Evolutionary conservation across 352 stramenopile species (phyloP), one percentile per base, ranked within the genome.

Genomic region (Globisporangium takayamanum): DNA sequence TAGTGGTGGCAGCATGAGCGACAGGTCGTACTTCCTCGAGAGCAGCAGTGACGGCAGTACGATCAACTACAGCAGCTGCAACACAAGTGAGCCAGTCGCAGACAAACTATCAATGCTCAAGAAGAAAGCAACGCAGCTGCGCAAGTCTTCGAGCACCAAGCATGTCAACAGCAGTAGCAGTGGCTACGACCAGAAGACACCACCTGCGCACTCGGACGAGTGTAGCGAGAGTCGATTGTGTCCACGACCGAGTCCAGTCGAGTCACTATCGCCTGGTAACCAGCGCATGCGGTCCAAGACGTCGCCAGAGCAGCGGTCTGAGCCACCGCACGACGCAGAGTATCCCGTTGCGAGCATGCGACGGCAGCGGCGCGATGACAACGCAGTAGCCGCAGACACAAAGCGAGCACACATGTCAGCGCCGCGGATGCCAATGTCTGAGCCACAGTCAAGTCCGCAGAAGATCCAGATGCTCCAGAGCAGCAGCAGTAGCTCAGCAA

Each of bases 91-190:
- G 30, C 41, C 57, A 5, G 53, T 50, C 37, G 20, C 68, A 2
- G 71, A 78, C 5, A 90, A 88, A 33, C 57, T 92, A 20, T 60
- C 68, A 47, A 62, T 71, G 2, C 66, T 92, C 26, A 89, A 86
- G 64, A 70, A 71, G 48, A 91, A 88, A 66, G 69, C 78, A 3
- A 70, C 66, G 36, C 61, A 82, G 18, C 49, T 87, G 18, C 70
- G 72, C 5, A 78, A 76, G 42, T 72, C 72, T 7, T 58, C 68
- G n/a, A 84, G 74, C 53, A 55, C 59, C 4, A 86, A 79, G 46
- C 72, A 73, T 14, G 14, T 47, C 41, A 22, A 47, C 18, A 49
- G 44, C n/a, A 20, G 16, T 14, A 14, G 39, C 39, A 45, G 41
- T 20, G 18, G 8, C 41, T 20, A 47, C 41, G 15, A 47, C 33